Conservation (phyloP, 306 rosid species). For the Cicer cuneatum region DNA sequence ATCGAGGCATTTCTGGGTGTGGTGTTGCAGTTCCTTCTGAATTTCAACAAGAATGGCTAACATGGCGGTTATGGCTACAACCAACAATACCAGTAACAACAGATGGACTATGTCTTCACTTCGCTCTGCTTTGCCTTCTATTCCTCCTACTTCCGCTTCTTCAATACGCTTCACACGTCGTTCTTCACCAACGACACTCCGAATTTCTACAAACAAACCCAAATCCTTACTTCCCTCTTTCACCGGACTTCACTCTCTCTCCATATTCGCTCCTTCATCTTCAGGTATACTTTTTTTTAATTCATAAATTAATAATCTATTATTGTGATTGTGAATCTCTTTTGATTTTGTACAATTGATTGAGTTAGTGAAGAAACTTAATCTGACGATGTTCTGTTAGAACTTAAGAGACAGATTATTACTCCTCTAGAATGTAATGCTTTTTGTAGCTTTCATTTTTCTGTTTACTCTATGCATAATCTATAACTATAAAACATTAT, state of each 20-base stretch:
- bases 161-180: constrained; percentile 46
- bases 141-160: constrained; percentile 41
- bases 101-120: constrained; percentile 74
- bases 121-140: constrained; percentile 59
- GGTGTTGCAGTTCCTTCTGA: not conserved
- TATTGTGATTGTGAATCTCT: too few species aligned
- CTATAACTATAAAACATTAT: too few species aligned
- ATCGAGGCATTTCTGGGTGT: not conserved
- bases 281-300: constrained; percentile 52
- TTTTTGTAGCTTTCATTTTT: too few species aligned
- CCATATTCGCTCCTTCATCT: constrained; percentile 47
- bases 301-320: too few species aligned
- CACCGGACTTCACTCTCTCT: constrained; percentile 67
- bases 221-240: constrained; percentile 54
- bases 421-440: too few species aligned
- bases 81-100: constrained; percentile 27
- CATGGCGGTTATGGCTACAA: constrained; percentile 49
- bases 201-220: constrained; percentile 48
- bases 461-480: too few species aligned
- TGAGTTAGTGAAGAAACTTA: too few species aligned
- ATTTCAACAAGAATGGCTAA: constrained; percentile 42
- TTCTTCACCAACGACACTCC: constrained; percentile 23
- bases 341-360: too few species aligned
- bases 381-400: too few species aligned
- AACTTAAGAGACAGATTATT: too few species aligned